Conservation (phyloP, 1,139 yeast genomes). For the Yarrowia galli region DNA sequence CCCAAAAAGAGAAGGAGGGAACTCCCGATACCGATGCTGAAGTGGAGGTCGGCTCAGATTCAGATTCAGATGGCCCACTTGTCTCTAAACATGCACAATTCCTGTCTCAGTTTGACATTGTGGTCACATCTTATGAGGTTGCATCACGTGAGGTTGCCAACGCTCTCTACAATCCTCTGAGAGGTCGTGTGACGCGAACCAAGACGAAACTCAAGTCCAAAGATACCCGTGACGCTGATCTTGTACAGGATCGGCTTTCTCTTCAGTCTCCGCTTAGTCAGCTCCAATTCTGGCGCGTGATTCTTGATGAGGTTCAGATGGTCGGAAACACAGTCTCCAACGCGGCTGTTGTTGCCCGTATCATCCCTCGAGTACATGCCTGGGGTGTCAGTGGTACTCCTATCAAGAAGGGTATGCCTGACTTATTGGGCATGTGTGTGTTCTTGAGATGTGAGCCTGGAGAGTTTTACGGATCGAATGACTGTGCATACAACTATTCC, state of each 20-base stretch:
- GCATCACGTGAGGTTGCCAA: conserved; percentile 80
- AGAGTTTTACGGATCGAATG: conserved; percentile 43
- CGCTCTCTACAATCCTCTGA: conserved; percentile 68
- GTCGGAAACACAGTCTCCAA: conserved; percentile 75
- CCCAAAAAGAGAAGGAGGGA: conserved; percentile 53
- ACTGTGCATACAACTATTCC: conserved; percentile 4
- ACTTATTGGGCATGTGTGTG: conserved; percentile 71
- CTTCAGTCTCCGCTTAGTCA: conserved; percentile 77
- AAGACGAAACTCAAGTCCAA: conserved; percentile 46
- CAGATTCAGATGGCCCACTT: not conserved
- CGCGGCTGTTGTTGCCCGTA: conserved; percentile 79
- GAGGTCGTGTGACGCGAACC: conserved; percentile 58
- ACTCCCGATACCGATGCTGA: not conserved
- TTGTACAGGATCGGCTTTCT: conserved; percentile 1
- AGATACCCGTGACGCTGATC: conserved; percentile 39
- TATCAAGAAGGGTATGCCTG: conserved; percentile 68
- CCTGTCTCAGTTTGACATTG: conserved; percentile 70
- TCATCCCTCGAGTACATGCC: conserved; percentile 83
- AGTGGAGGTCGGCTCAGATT: not conserved
- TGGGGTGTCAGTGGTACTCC: conserved; percentile 99
- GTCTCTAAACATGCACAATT: conserved; percentile 18
- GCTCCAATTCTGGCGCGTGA: conserved; percentile 87
- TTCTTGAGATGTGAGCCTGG: conserved; percentile 72
- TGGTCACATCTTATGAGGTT: conserved; percentile 76
- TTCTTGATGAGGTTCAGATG: conserved; percentile 95